Evolutionary conservation across 331 rosid species (phyloP).

Genomic region (Malus hybrid): DNA sequence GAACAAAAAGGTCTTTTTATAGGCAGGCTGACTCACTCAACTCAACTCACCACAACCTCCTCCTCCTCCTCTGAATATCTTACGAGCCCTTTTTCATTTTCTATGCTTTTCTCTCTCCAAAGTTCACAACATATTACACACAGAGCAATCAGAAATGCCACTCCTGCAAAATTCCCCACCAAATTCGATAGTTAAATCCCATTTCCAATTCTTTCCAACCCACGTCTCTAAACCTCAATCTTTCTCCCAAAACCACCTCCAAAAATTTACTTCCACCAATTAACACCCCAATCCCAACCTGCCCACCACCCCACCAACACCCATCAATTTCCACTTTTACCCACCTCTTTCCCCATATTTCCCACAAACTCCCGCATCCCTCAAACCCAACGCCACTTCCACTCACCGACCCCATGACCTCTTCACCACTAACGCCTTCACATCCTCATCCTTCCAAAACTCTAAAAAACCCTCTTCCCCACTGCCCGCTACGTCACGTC

Average conservation of each 20-base stretch:
- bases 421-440: conserved; percentile 12
- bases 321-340: not conserved
- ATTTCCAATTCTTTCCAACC: not conserved
- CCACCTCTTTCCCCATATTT: conserved; percentile 7
- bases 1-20: no score
- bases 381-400: not conserved
- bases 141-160: no score
- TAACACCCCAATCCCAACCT: no score
- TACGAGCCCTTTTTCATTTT: no score
- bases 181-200: no score
- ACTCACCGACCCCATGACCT: not conserved
- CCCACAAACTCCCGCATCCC: conserved; percentile 11
- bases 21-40: no score
- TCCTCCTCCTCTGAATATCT: not conserved
- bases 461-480: conserved; percentile 26
- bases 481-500: conserved; percentile 28
- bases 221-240: not conserved
- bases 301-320: not conserved
- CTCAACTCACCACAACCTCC: no score
- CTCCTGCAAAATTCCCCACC: no score
- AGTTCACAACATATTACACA: no score
- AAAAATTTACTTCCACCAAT: no score
- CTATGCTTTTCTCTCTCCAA: no score
- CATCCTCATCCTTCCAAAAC: conserved; percentile 43
- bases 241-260: no score